Evolutionary conservation across 2,329 filamentous ascomycete genomes (phyloP).

Genomic region (Fusarium coffeatum): DNA sequence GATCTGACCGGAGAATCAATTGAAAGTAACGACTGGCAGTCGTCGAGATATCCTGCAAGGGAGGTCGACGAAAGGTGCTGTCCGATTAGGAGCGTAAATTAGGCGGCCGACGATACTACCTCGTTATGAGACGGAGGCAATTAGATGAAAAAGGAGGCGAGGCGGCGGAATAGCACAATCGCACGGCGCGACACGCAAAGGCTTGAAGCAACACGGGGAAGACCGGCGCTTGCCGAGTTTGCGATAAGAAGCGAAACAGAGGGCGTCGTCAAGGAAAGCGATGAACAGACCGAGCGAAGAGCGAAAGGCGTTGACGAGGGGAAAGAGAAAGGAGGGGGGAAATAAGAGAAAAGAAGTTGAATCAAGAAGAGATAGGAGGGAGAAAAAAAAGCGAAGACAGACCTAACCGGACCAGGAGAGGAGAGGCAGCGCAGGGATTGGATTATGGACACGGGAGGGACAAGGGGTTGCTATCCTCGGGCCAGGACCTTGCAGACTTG

Average conservation of each 20-base stretch:
- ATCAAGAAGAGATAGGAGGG: constrained; percentile 44
- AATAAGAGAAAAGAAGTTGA: constrained; percentile 42
- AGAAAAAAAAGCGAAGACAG: constrained; percentile 44
- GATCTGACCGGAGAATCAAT: constrained; percentile 38
- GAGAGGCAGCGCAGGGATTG: constrained; percentile 44
- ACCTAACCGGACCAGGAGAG: constrained; percentile 38
- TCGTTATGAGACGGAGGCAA: constrained; percentile 43
- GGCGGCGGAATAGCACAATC: constrained; percentile 25
- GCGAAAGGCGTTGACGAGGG: constrained; percentile 46
- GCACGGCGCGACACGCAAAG: constrained; percentile 38
- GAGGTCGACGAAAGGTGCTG: constrained; percentile 46
- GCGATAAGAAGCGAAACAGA: constrained; percentile 30
- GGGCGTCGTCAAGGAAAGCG: constrained; percentile 40
- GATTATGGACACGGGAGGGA: constrained; percentile 45
- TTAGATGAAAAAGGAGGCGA: constrained; percentile 31
- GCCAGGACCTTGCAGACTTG: constrained; percentile 40
- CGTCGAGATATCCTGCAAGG: constrained; percentile 44
- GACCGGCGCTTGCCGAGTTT: constrained; percentile 39
- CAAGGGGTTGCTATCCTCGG: constrained; percentile 44
- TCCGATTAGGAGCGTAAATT: constrained; percentile 36
- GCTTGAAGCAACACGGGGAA: constrained; percentile 35
- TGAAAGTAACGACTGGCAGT: constrained; percentile 48
- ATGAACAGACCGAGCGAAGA: constrained; percentile 45
- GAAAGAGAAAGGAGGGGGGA: constrained; percentile 39
- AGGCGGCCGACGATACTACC: constrained; percentile 34